These are phyloP conservation scores for Candida morakotiae DNA, from an alignment of 805 yeast genomes.

Conservation along the genomic window DNA sequence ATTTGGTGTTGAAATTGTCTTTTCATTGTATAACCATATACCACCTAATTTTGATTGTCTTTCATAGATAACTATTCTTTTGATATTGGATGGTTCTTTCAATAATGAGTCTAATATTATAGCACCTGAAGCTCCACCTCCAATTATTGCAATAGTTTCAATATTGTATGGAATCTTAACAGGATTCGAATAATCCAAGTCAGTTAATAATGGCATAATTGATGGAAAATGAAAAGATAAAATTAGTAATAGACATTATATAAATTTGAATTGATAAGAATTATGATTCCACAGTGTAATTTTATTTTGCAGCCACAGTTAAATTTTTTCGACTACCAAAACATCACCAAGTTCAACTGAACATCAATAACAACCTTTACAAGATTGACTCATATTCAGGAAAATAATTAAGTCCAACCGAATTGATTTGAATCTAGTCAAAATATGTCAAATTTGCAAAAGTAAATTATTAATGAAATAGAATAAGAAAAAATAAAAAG, in stretches of 20 bases:
- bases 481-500: too few relatives aligned
- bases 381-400: too few relatives aligned
- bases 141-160: conserved; percentile 37
- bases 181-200: conserved; percentile 7
- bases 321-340: too few relatives aligned
- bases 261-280: conserved; percentile 2
- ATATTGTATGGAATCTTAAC: conserved; percentile 12
- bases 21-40: conserved; percentile 35
- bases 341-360: neutral
- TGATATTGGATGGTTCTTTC: conserved; percentile 24
- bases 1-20: conserved; percentile 15
- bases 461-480: too few relatives aligned
- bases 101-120: conserved; percentile 34
- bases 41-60: conserved; percentile 39
- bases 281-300: conserved; percentile 1
- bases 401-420: too few relatives aligned
- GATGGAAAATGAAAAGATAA: neutral
- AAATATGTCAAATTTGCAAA: too few relatives aligned
- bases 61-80: conserved; percentile 34
- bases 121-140: conserved; percentile 50
- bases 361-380: neutral
- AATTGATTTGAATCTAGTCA: too few relatives aligned
- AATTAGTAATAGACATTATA: too few relatives aligned
- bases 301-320: conserved; percentile 5
- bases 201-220: conserved; percentile 6